These are phyloP conservation scores for Saturnispora ahearnii DNA, from an alignment of 805 yeast genomes.

Conservation along the genomic window DNA sequence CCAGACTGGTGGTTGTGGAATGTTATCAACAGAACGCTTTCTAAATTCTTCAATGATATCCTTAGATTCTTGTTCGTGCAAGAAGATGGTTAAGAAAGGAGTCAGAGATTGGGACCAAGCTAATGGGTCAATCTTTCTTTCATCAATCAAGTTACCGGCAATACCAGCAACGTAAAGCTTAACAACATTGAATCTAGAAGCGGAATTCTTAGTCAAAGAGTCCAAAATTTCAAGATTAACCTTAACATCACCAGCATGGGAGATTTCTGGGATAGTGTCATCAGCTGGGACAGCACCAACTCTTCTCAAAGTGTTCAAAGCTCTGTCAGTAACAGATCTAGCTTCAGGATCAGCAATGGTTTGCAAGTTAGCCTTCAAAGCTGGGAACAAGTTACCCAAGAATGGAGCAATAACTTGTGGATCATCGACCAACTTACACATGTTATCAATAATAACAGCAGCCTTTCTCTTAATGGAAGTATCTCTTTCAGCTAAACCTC, in stretches of 20 bases:
- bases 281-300: conserved; percentile 93
- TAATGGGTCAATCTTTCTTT: conserved; percentile 87
- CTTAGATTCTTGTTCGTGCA: conserved; percentile 88
- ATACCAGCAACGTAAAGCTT: conserved; percentile 83
- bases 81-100: conserved; percentile 93
- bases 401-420: conserved; percentile 99
- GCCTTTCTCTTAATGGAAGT: conserved; percentile 99
- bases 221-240: conserved; percentile 81
- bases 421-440: conserved; percentile 99
- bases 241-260: conserved; percentile 94
- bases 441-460: conserved; percentile 99
- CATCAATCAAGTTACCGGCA: conserved; percentile 98
- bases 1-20: conserved; percentile 90
- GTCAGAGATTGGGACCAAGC: conserved; percentile 85
- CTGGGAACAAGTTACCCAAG: conserved; percentile 91
- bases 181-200: conserved; percentile 71
- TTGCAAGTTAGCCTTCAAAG: conserved; percentile 86
- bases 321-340: conserved; percentile 96
- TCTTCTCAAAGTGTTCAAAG: conserved; percentile 93
- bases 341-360: conserved; percentile 99
- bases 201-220: conserved; percentile 59
- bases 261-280: conserved; percentile 90
- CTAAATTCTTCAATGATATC: conserved; percentile 89
- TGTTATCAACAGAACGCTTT: conserved; percentile 94
- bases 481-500: conserved; percentile 99